Conservation (phyloP, 768 basidiomycete species). For the Tubosaeta sp. region DNA sequence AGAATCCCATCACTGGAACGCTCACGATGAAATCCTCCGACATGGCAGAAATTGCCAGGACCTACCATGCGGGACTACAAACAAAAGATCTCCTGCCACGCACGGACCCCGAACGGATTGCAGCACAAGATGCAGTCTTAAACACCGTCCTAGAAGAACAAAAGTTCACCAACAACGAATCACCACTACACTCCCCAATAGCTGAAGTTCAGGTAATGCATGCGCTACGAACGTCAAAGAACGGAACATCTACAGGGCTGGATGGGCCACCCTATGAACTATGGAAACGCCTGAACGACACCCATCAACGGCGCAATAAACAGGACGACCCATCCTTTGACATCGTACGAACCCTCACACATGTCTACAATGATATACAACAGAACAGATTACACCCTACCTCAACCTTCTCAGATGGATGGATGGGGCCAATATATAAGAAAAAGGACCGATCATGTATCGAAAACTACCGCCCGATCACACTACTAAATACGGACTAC, state of each 20-base stretch:
- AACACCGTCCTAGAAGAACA: neutral
- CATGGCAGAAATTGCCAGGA: constrained; percentile 30
- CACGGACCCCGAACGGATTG: too few relatives aligned
- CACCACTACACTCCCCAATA: neutral
- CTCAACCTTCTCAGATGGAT: constrained; percentile 27
- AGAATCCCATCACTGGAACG: neutral
- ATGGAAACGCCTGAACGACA: constrained; percentile 11
- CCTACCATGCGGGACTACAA: constrained; percentile 21
- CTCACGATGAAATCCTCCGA: constrained; percentile 3
- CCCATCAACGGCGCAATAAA: too few relatives aligned
- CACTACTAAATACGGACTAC: too few relatives aligned
- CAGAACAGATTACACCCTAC: constrained; percentile 10
- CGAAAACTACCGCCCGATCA: constrained; percentile 36
- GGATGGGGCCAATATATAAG: constrained; percentile 39
- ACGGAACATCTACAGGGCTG: constrained; percentile 18
- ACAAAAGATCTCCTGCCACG: too few relatives aligned
- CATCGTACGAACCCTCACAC: neutral
- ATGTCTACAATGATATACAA: constrained; percentile 26
- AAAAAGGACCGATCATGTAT: constrained; percentile 32
- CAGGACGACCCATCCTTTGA: constrained; percentile 2
- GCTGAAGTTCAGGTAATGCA: constrained; percentile 11
- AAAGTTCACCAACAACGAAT: too few relatives aligned
- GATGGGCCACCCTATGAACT: constrained; percentile 30
- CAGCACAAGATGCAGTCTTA: neutral
- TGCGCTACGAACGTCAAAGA: constrained; percentile 8